Evolutionary conservation across 2,329 filamentous ascomycete genomes (phyloP).

Genomic region (Aureobasidium sp.): DNA sequence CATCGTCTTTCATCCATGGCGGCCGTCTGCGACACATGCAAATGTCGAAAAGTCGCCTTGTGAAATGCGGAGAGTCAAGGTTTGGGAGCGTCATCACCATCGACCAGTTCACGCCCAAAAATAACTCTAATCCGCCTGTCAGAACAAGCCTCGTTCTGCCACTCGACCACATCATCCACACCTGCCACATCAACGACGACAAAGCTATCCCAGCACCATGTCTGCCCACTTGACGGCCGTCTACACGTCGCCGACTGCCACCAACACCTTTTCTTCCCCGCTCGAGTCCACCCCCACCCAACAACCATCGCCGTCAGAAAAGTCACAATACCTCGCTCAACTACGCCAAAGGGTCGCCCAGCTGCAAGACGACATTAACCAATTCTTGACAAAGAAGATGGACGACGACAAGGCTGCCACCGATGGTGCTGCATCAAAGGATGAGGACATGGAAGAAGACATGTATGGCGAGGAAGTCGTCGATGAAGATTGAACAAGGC

Average conservation of each 20-base stretch:
- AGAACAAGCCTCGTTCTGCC: not conserved
- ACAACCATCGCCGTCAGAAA: slow-evolving; percentile 38
- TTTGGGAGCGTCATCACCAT: not conserved
- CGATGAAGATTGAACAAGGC: slow-evolving; percentile 41
- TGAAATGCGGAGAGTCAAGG: not conserved
- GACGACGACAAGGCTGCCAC: slow-evolving; percentile 58
- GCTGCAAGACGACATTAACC: slow-evolving; percentile 63
- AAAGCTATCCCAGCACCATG: not conserved
- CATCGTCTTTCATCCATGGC: not conserved
- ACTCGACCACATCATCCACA: not conserved
- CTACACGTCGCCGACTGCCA: slow-evolving; percentile 23
- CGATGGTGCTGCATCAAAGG: slow-evolving; percentile 21
- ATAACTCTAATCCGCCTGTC: not conserved
- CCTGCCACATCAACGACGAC: not conserved
- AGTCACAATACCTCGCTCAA: slow-evolving; percentile 52
- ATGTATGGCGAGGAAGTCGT: slow-evolving; percentile 80
- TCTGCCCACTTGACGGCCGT: slow-evolving; percentile 20
- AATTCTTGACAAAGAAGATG: slow-evolving; percentile 66
- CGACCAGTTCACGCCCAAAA: not conserved
- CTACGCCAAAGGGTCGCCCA: slow-evolving; percentile 52
- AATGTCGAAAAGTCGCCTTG: not conserved
- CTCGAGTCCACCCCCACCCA: slow-evolving; percentile 20
- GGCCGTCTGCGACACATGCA: not conserved
- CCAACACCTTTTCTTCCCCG: slow-evolving; percentile 22
- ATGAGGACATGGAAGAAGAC: slow-evolving; percentile 49